These are phyloP conservation scores for Stagonosporopsis chrysanthemi DNA, from an alignment of 2,329 filamentous ascomycete species.

Conservation along the genomic window DNA sequence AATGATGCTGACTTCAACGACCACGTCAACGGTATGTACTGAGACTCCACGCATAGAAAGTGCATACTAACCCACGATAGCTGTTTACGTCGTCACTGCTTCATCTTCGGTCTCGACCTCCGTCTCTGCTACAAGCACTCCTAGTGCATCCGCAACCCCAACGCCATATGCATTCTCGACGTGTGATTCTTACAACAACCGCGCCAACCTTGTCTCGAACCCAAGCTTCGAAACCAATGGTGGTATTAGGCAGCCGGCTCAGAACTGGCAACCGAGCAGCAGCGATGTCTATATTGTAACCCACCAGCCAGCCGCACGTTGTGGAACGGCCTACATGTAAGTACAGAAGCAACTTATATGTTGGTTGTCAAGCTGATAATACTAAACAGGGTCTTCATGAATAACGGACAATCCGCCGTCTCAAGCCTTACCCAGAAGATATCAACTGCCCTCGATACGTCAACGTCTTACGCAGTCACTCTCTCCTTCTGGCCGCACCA, in stretches of 20 bases:
- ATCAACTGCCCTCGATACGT: neutral
- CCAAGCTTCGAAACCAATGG: neutral
- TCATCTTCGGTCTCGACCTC: neutral
- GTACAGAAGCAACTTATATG: neutral
- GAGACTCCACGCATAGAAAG: neutral
- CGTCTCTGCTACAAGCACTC: neutral
- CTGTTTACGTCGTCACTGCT: neutral
- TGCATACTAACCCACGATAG: neutral
- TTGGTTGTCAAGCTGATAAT: neutral
- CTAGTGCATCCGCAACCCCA: neutral
- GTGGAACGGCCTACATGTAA: neutral
- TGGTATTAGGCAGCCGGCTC: too few species aligned
- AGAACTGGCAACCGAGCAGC: neutral
- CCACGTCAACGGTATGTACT: slow-evolving; percentile 1
- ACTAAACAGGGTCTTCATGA: neutral
- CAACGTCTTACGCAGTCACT: neutral
- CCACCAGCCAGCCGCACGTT: neutral
- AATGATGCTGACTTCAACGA: neutral
- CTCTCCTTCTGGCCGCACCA: too few species aligned
- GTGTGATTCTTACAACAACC: neutral
- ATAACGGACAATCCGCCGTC: neutral
- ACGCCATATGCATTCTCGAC: neutral
- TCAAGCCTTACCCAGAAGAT: neutral
- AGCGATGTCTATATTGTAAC: neutral
- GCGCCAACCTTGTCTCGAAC: neutral